Percentiles rank a stretch among this genome's conserved stretches.
phyloP scores from a whole-genome alignment of 768 basidiomycete genomes.

The Lactarius evosmus region DNA sequence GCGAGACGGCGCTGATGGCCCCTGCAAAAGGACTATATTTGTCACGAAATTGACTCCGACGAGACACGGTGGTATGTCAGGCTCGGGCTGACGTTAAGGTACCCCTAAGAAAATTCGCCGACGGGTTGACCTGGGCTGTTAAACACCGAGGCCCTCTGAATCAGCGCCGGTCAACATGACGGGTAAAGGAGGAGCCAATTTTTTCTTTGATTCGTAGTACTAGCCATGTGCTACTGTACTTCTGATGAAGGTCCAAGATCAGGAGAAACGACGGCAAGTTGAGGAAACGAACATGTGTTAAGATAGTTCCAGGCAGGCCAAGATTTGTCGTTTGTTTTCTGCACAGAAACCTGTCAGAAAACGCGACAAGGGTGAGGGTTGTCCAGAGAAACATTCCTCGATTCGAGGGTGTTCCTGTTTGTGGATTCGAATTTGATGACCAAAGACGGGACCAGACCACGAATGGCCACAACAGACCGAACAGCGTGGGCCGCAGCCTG shows the following conservation, averaged over 20 bases:
- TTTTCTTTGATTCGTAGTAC: not conserved
- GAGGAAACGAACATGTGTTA: not conserved
- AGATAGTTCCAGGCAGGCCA: not conserved
- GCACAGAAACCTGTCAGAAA: not conserved
- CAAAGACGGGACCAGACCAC: not conserved
- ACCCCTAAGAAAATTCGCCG: constrained; percentile 9
- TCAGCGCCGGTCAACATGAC: not conserved
- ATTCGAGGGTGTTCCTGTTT: not conserved
- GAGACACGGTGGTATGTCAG: not conserved
- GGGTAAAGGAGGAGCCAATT: not conserved
- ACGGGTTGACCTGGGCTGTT: constrained; percentile 4
- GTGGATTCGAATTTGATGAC: not conserved
- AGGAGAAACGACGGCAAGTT: not conserved
- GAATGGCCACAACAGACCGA: constrained; percentile 6
- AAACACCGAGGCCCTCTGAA: constrained; percentile 1
- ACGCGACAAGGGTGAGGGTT: not conserved
- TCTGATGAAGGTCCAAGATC: not conserved
- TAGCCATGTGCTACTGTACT: not conserved
- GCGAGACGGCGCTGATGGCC: constrained; percentile 4
- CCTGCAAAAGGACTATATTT: not conserved
- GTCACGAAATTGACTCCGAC: not conserved
- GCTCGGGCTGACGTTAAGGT: not conserved
- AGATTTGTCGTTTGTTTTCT: not conserved
- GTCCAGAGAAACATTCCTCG: not conserved
- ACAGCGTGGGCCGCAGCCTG: not conserved